A percentile compares a stretch with the other conserved stretches of the same genome.
Evolutionary conservation across 495 filamentous ascomycete genomes (phyloP).

Genomic region (Hypoxylon crocopeplum): DNA sequence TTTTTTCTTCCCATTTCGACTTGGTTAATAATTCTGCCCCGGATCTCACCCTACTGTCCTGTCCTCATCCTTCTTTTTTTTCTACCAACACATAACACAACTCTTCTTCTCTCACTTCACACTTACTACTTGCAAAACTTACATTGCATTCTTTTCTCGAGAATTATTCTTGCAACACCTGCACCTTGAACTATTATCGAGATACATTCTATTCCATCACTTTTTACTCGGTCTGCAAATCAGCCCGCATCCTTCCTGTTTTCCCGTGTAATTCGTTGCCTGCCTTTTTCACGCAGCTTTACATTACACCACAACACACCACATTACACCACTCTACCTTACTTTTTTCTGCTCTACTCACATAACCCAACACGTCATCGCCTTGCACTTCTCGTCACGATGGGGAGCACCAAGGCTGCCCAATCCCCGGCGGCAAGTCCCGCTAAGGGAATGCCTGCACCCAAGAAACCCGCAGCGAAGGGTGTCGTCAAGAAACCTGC

Average conservation of each 20-base stretch:
- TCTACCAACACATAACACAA: background rate
- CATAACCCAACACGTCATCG: background rate
- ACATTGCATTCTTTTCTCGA: too few relatives aligned
- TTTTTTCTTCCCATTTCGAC: background rate
- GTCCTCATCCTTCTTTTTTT: background rate
- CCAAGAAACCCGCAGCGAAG: slow-evolving; percentile 30
- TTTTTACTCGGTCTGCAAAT: too few relatives aligned
- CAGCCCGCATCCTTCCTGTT: too few relatives aligned
- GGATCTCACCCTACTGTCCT: background rate
- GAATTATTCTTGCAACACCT: too few relatives aligned
- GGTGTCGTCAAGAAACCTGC: slow-evolving; percentile 38
- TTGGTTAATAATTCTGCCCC: slow-evolving; percentile 18
- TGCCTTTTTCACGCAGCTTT: background rate
- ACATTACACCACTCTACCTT: too few relatives aligned
- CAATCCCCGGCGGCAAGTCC: slow-evolving; percentile 45
- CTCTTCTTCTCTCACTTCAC: background rate
- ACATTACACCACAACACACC: too few relatives aligned
- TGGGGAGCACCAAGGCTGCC: slow-evolving; percentile 40
- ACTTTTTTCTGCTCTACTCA: background rate
- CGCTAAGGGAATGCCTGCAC: slow-evolving; percentile 36
- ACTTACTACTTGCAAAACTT: too few relatives aligned
- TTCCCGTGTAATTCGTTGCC: slow-evolving; percentile 14
- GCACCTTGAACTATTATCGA: too few relatives aligned
- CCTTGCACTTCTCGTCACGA: slow-evolving; percentile 25
- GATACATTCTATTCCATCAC: too few relatives aligned